Percentiles rank a stretch among this genome's conserved stretches.
Conservation (phyloP, 2,329 filamentous ascomycete genomes). For the Parafenestella ontariensis region DNA sequence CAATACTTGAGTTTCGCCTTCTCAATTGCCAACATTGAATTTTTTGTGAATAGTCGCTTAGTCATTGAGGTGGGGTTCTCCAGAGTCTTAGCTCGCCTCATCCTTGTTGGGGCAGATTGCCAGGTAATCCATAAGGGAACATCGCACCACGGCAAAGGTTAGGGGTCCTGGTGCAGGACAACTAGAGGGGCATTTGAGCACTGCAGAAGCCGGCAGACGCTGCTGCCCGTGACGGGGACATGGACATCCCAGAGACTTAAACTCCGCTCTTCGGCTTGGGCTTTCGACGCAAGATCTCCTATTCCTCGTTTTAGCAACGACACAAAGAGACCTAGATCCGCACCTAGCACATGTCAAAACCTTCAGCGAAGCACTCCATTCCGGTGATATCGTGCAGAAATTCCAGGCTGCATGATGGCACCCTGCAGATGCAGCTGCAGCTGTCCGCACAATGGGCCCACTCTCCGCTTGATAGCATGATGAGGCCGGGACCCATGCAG, state of each 20-base stretch:
- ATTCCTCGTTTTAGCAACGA: background rate
- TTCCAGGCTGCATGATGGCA: background rate
- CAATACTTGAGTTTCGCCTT: background rate
- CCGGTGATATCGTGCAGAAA: background rate
- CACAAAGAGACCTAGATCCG: background rate
- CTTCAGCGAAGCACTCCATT: background rate
- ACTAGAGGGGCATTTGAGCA: background rate
- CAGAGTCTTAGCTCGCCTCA: background rate
- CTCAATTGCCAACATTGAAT: constrained; percentile 10
- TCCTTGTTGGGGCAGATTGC: constrained; percentile 7
- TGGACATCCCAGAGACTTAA: background rate
- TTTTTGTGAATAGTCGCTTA: constrained; percentile 31
- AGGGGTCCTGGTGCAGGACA: background rate
- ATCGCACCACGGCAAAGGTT: background rate
- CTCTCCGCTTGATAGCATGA: constrained; percentile 10
- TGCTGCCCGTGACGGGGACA: background rate
- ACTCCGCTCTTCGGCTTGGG: background rate
- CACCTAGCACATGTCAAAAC: background rate
- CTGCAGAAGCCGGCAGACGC: background rate
- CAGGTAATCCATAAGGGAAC: background rate
- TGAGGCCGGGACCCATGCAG: constrained; percentile 3
- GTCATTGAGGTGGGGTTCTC: constrained; percentile 24
- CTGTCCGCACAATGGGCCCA: constrained; percentile 16
- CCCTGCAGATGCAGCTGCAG: constrained; percentile 14
- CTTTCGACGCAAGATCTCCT: background rate